Percentiles rank a stretch among this genome's conserved stretches.
phyloP scores from a whole-genome alignment of 2,329 filamentous ascomycete species.

The Calonectria montana region DNA sequence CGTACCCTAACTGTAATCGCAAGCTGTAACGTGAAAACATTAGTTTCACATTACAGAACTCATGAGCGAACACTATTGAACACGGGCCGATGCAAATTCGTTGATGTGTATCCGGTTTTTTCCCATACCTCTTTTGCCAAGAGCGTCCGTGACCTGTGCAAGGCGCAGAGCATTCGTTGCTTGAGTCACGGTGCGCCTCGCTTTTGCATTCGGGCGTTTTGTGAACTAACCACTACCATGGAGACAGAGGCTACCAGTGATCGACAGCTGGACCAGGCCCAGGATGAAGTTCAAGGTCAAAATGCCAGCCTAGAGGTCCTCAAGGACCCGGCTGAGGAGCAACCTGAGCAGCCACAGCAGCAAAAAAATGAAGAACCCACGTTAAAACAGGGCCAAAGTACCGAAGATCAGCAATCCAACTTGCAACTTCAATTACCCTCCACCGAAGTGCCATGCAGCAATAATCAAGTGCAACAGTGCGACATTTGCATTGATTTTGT shows the following conservation, averaged over 20 bases:
- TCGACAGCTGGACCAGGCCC: slow-evolving; percentile 16
- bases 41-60: background rate
- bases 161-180: background rate
- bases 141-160: background rate
- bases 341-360: background rate
- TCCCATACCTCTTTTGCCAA: background rate
- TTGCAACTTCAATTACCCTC: background rate
- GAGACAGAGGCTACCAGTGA: slow-evolving; percentile 11
- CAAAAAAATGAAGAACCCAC: background rate
- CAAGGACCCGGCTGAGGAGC: background rate
- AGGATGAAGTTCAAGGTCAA: slow-evolving; percentile 20
- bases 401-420: background rate
- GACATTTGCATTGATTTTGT: slow-evolving; percentile 68
- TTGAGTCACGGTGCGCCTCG: slow-evolving; percentile 2
- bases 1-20: background rate
- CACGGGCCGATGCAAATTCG: background rate
- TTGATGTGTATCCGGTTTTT: background rate
- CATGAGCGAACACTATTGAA: background rate
- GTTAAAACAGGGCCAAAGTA: background rate
- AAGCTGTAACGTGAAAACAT: background rate
- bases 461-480: background rate
- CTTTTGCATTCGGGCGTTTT: background rate
- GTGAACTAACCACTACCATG: slow-evolving; percentile 7
- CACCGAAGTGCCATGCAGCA: background rate
- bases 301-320: slow-evolving; percentile 9